Conservation (phyloP, 2,329 filamentous ascomycete species). For the Pseudogymnoascus sp. region DNA sequence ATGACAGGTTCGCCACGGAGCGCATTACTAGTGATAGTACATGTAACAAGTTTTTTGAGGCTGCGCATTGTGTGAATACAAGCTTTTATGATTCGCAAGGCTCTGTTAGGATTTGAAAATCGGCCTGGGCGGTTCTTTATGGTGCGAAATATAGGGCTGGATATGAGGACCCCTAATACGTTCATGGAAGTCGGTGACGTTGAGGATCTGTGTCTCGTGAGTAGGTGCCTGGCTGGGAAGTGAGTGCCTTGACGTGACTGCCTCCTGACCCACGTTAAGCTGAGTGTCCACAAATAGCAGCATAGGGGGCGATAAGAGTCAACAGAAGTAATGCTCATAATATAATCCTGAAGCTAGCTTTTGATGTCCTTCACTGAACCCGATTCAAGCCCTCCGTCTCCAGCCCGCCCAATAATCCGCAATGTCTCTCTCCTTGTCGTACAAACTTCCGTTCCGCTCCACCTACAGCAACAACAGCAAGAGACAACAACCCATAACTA, state of each 20-base stretch:
- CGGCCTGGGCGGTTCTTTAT: not conserved
- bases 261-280: not conserved
- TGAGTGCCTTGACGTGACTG: not conserved
- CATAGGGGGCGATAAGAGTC: not conserved
- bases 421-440: not conserved
- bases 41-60: not conserved
- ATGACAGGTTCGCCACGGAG: not conserved
- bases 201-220: not conserved
- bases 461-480: not conserved
- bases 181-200: not conserved
- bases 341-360: not conserved
- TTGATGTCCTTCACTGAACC: not conserved
- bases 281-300: not conserved
- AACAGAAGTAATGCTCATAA: not conserved
- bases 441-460: not conserved
- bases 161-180: not conserved
- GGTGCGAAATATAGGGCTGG: not conserved
- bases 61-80: not conserved
- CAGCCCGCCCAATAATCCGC: not conserved
- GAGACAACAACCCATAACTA: too few species aligned
- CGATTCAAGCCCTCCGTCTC: not conserved
- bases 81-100: not conserved
- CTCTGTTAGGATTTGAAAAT: not conserved
- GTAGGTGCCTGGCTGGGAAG: not conserved
- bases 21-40: not conserved